Evolutionary conservation across 2,329 filamentous ascomycete genomes (phyloP).

Genomic region (Ophiostoma pallidulum): DNA sequence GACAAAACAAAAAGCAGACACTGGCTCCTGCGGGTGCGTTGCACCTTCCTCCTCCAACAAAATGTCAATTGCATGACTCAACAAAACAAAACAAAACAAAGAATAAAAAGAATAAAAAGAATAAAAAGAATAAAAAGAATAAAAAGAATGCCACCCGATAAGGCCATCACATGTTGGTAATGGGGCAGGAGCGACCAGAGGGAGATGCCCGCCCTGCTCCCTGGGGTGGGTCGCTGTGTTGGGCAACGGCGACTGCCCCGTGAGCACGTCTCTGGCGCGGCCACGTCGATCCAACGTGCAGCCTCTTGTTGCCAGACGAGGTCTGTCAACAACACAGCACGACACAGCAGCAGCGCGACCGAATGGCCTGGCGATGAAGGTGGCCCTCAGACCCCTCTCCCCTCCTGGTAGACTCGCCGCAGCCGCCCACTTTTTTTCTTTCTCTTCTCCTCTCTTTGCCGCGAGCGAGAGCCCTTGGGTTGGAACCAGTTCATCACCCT

Average conservation of each 20-base stretch:
- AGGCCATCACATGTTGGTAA: not conserved
- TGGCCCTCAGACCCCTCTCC: too few species aligned
- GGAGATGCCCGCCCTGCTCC: not conserved
- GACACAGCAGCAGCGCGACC: too few species aligned
- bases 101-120: too few species aligned
- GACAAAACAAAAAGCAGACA: too few species aligned
- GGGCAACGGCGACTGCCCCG: not conserved
- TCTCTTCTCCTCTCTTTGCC: not conserved
- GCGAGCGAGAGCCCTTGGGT: too few species aligned
- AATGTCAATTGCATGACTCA: not conserved
- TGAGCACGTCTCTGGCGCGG: not conserved
- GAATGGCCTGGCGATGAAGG: too few species aligned
- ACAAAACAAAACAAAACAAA: not conserved
- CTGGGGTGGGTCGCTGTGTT: not conserved
- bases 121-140: too few species aligned
- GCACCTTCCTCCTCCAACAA: not conserved
- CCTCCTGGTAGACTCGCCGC: too few species aligned
- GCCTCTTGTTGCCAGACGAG: not conserved
- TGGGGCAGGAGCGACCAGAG: not conserved
- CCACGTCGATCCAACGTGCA: slow-evolving; percentile 1
- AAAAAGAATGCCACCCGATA: too few species aligned
- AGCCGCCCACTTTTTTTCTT: too few species aligned
- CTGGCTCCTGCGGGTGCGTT: not conserved
- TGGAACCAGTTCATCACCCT: not conserved
- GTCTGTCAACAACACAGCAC: too few species aligned